A percentile compares a stretch with the other conserved stretches of the same genome.
phyloP scores from a whole-genome alignment of 2,329 filamentous ascomycete genomes.

The Balansia obtecta region DNA sequence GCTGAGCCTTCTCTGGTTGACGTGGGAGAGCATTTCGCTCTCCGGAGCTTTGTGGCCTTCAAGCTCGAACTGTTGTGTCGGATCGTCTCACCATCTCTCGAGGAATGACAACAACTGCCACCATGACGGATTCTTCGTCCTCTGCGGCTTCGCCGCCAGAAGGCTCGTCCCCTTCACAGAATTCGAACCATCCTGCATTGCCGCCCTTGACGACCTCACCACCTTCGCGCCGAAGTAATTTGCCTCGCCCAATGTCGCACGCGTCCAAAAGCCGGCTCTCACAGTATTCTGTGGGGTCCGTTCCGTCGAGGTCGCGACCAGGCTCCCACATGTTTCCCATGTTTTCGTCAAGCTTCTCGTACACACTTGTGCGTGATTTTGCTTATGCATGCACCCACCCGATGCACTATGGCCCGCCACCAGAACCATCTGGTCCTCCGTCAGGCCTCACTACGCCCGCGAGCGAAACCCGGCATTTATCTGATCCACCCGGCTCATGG shows the following conservation, averaged over 20 bases:
- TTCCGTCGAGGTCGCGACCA: slow-evolving; percentile 60
- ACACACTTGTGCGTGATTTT: slow-evolving; percentile 91
- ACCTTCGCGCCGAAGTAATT: slow-evolving; percentile 43
- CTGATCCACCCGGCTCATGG: slow-evolving; percentile 68
- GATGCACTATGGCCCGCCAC: slow-evolving; percentile 86
- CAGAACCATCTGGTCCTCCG: slow-evolving; percentile 54
- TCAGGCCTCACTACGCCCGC: slow-evolving; percentile 77
- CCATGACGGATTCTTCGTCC: slow-evolving; percentile 45
- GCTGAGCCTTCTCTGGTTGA: background rate
- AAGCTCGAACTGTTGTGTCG: background rate
- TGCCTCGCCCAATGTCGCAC: slow-evolving; percentile 58
- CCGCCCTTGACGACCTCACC: slow-evolving; percentile 47
- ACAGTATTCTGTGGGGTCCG: slow-evolving; percentile 65
- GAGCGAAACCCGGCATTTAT: slow-evolving; percentile 69
- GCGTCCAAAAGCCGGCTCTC: slow-evolving; percentile 73
- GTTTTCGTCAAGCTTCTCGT: slow-evolving; percentile 75
- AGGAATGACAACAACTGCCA: slow-evolving; percentile 30
- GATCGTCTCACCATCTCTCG: background rate
- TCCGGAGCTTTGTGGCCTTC: background rate
- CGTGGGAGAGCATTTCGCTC: background rate
- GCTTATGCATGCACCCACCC: slow-evolving; percentile 76
- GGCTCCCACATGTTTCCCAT: slow-evolving; percentile 70
- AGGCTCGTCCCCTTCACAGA: slow-evolving; percentile 31
- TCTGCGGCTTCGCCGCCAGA: slow-evolving; percentile 40
- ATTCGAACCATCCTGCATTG: slow-evolving; percentile 40